Evolutionary conservation across 495 filamentous ascomycete genomes (phyloP), one percentile per base, ranked within the genome.

Genomic region (Annulohypoxylon stygium): DNA sequence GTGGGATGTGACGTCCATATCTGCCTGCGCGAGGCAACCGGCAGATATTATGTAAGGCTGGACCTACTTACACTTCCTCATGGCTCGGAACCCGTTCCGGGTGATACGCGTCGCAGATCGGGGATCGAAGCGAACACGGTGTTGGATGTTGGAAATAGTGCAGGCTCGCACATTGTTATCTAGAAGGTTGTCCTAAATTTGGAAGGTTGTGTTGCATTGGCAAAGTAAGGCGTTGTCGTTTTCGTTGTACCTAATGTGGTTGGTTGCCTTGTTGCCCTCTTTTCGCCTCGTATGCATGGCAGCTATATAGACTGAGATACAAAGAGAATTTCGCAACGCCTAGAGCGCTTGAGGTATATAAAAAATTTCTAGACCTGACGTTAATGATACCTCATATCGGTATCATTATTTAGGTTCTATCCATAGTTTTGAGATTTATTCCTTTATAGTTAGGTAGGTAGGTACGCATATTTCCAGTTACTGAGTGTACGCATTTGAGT

Each of bases 1-100:
- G 30, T 47, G 48, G 18, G 18, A 12, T 10, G 18, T 51, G 4
- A 11, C 23, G 6, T 54, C 23, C 10, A 9, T 33, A 10, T 54
- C 12, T 57, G 34, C 16, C 54, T 58, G n/a, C 54, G 12, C 14
- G n/a, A 39, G 54, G 34, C 30, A 37, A 39, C 54, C 18, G 23
- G 50, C 25, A 11, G 33, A 10, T 8, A 0, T 2, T n/a, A 26
- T 10, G 33, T 58, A 39, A 37, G 54, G 54, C 34, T 58, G 20
- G 54, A 58, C 33, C n/a, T 54, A 54, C 25, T 53, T 57, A 57
- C 53, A 58, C 33, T 39, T 58, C 39, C 39, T 33, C 54, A 39
- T 30, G 53, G 23, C 12, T 36, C 55, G 18, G 20, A 7, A 16
- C 39, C 55, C 9, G 12, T 59, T 41, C 55, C 36, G 12, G 3